These are phyloP conservation scores for Exserohilum turcica DNA, from an alignment of 2,329 filamentous ascomycete species.

Conservation along the genomic window DNA sequence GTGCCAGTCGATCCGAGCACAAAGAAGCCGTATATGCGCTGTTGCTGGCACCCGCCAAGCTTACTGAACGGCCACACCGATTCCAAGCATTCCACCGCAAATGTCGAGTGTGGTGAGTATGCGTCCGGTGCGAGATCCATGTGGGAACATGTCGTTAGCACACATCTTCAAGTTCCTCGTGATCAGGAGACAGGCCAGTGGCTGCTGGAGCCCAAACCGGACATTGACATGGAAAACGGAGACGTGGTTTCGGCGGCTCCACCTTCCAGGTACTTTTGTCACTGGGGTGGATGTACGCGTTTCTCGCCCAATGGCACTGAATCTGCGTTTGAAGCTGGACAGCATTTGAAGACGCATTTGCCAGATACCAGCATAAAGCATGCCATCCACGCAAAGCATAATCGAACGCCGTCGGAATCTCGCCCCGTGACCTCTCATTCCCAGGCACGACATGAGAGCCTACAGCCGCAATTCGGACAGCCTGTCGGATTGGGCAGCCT, in stretches of 20 bases:
- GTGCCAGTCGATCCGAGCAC: conserved; percentile 68
- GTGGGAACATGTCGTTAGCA: conserved; percentile 71
- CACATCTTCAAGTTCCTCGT: conserved; percentile 65
- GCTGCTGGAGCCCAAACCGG: conserved; percentile 46
- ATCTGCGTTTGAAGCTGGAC: conserved; percentile 57
- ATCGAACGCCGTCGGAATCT: conserved; percentile 51
- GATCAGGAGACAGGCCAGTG: conserved; percentile 60
- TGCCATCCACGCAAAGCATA: conserved; percentile 52
- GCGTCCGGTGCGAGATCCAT: conserved; percentile 68
- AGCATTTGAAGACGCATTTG: conserved; percentile 73
- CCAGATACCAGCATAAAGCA: conserved; percentile 52
- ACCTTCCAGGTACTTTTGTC: conserved; percentile 61
- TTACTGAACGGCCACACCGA: conserved; percentile 41
- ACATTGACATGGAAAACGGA: conserved; percentile 45
- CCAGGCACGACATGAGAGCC: conserved; percentile 35
- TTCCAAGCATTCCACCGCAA: conserved; percentile 37
- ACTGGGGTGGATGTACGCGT: conserved; percentile 70
- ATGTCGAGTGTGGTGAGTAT: conserved; percentile 58
- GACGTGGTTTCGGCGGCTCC: conserved; percentile 54
- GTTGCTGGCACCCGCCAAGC: conserved; percentile 62
- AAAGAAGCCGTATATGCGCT: conserved; percentile 68
- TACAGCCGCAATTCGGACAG: conserved; percentile 40
- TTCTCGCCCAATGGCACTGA: conserved; percentile 50
- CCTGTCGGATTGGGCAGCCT: conserved; percentile 36
- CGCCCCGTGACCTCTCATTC: conserved; percentile 35